Evolutionary conservation across 1,139 yeast species (phyloP), one percentile per base, ranked within the genome.

Genomic region (Taiozyma sp.): DNA sequence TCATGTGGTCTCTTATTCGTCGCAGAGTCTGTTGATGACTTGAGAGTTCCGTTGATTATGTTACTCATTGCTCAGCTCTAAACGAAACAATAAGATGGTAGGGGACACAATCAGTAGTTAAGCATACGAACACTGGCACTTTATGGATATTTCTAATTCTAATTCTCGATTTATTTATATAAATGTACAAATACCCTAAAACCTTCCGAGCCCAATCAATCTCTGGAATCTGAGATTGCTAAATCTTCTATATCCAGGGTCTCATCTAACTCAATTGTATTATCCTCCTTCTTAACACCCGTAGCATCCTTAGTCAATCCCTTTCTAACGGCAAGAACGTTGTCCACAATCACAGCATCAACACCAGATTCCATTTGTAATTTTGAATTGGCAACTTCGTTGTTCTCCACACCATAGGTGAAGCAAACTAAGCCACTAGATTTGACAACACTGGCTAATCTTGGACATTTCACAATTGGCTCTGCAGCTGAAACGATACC

Each of bases 341-440:
- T 86, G 68, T 93, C 98, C 6, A 90, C 98, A 70, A 93, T 93
- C 23, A 93, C 98, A 0, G 99, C 99, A 73, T 93, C 98, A 9
- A 93, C 97, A 14, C 98, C 98, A 12, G 96, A 93, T 58, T 81
- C 83, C 85, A 93, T 87, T 68, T 93, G 97, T 54, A 87, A 74
- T 60, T 83, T 84, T 38, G 96, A 93, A 58, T 85, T 83, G 53
- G 82, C 90, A 0, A 98, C 97, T 46, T 83, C 84, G 63, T 93
- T 93, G 67, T 93, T 93, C 64, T 79, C 79, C 1, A 80, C 78
- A 39, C 99, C 99, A 63, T 93, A 93, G 0, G 97, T 89, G 51
- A 93, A 96, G 69, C 97, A 92, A 14, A 92, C 97, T 57, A 93
- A 76, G 0, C 98, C 98, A 48, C 87, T 81, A 22, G 91, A 84